phyloP scores from a whole-genome alignment of 1,284 basidiomycete genomes.

The Irpex sp. region DNA sequence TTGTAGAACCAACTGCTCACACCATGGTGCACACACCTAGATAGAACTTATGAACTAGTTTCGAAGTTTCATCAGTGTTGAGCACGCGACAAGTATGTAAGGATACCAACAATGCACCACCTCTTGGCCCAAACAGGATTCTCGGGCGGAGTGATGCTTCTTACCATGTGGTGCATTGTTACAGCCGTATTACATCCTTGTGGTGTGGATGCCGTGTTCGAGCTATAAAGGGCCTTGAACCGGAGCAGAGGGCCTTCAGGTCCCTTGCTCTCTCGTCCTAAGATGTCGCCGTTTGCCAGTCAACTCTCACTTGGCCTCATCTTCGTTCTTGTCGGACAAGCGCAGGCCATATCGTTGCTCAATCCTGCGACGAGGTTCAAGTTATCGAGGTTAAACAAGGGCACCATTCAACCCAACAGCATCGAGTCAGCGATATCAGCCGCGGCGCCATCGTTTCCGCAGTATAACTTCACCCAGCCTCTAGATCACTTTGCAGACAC shows the following conservation, averaged over 20 bases:
- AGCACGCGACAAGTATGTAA: not conserved
- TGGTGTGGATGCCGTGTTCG: no score
- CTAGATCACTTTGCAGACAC: constrained; percentile 69
- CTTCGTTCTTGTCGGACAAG: not conserved
- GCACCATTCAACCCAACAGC: not conserved
- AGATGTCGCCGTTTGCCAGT: no score
- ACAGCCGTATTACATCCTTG: no score
- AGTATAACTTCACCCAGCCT: constrained; percentile 62
- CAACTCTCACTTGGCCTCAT: not conserved
- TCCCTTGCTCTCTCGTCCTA: no score
- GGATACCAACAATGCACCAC: no score
- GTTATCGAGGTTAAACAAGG: not conserved
- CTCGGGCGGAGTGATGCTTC: no score
- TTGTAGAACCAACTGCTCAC: not conserved
- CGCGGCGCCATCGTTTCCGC: constrained; percentile 14
- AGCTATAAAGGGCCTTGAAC: no score
- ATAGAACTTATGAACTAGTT: not conserved
- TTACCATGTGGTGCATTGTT: no score
- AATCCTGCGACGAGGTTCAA: not conserved
- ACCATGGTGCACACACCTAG: not conserved
- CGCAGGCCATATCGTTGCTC: not conserved
- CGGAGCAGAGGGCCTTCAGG: no score
- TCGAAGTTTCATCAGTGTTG: not conserved
- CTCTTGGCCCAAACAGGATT: no score
- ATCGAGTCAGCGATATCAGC: not conserved